These are phyloP conservation scores for Porpolomopsis calyptriformis DNA, from an alignment of 768 basidiomycete genomes.

Conservation along the genomic window DNA sequence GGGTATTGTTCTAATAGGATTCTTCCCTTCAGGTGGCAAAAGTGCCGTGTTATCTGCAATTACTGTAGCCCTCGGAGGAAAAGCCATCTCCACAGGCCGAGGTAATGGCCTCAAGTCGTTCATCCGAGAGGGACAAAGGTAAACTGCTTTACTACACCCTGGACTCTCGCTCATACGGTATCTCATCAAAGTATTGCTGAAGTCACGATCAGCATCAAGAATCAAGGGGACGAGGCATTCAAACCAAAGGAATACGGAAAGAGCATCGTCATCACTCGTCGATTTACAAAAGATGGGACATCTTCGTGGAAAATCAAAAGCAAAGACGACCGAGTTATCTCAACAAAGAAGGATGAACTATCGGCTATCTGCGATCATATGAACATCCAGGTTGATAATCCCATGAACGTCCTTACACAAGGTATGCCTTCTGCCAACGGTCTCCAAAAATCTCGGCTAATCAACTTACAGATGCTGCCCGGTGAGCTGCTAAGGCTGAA, in stretches of 20 bases:
- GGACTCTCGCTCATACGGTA: background rate
- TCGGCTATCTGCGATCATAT: conserved; percentile 87
- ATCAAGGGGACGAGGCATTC: conserved; percentile 85
- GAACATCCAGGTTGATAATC: conserved; percentile 95
- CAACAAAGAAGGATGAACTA: conserved; percentile 74
- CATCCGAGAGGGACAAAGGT: conserved; percentile 77
- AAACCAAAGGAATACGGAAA: conserved; percentile 77
- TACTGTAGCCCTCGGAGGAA: conserved; percentile 88
- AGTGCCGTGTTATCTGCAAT: conserved; percentile 91
- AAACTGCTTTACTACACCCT: conserved; percentile 16
- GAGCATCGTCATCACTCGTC: conserved; percentile 74
- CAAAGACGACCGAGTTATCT: conserved; percentile 54
- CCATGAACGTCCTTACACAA: conserved; percentile 89
- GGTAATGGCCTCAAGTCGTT: conserved; percentile 77
- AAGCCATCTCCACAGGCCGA: conserved; percentile 84
- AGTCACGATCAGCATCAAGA: conserved; percentile 76
- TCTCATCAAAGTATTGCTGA: conserved; percentile 46
- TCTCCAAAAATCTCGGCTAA: background rate
- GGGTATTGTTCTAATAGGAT: background rate
- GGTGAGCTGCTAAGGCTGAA: background rate
- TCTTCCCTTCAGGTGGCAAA: conserved; percentile 64
- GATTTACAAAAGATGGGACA: conserved; percentile 64
- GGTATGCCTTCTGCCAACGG: conserved; percentile 26
- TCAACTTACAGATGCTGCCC: conserved; percentile 42
- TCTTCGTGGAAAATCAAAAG: conserved; percentile 77